phyloP scores from a whole-genome alignment of 139 green algal species.

The Chlorella sp. region DNA sequence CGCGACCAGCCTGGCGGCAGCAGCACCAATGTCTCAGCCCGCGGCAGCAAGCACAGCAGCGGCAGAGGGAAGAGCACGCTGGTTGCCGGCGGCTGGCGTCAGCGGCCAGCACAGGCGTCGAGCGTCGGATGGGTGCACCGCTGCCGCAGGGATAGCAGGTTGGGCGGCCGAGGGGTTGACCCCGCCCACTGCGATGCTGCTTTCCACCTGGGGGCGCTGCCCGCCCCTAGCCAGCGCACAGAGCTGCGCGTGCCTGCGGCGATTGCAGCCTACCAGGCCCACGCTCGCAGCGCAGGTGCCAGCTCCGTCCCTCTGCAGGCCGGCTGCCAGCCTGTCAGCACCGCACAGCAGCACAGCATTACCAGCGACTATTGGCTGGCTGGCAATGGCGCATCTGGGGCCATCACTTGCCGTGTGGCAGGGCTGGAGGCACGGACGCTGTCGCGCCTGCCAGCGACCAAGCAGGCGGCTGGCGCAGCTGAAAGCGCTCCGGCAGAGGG shows the following conservation, averaged over 20 bases:
- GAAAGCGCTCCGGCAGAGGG: background rate
- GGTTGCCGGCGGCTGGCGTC: background rate
- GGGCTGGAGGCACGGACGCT: slow-evolving; percentile 22
- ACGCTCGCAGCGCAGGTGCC: background rate
- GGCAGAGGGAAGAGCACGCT: background rate
- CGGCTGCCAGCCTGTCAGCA: slow-evolving; percentile 10
- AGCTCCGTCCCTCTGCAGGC: background rate
- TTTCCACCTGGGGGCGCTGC: slow-evolving; percentile 44
- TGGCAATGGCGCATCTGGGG: background rate
- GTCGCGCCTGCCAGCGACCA: background rate
- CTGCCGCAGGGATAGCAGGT: background rate
- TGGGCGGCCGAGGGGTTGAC: slow-evolving; percentile 25
- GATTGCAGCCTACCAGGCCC: slow-evolving; percentile 17
- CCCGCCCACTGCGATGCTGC: slow-evolving; percentile 36
- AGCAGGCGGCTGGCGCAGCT: background rate
- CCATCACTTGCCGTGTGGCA: slow-evolving; percentile 2
- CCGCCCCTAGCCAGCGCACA: background rate
- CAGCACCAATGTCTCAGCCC: background rate
- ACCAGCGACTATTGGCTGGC: slow-evolving; percentile 27
- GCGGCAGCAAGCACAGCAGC: background rate
- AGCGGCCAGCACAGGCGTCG: background rate
- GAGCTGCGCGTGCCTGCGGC: slow-evolving; percentile 27
- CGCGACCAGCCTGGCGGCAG: too few species aligned
- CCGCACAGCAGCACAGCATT: background rate
- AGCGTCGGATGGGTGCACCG: slow-evolving; percentile 3